Percentiles rank a stretch among this genome's conserved stretches.
phyloP scores from a whole-genome alignment of 805 yeast genomes.

The Saccharomycopsis sp. region DNA sequence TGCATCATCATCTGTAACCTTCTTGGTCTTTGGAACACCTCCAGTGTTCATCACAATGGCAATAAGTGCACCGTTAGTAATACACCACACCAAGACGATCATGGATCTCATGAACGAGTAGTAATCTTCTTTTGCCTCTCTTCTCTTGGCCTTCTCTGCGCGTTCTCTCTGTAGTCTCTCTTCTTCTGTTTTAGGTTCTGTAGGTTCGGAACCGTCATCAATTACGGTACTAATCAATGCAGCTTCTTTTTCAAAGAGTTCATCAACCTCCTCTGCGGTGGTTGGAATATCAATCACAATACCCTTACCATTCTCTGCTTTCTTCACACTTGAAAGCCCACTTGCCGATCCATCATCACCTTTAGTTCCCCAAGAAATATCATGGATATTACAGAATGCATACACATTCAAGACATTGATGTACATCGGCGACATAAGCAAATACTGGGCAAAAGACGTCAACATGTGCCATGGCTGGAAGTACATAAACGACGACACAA shows the following conservation, averaged over 20 bases:
- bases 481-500: conserved; percentile 50
- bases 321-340: conserved; percentile 49
- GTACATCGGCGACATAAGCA: conserved; percentile 46
- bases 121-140: conserved; percentile 37
- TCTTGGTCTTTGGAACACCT: conserved; percentile 39
- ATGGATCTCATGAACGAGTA: conserved; percentile 86
- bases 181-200: conserved; percentile 33
- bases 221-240: conserved; percentile 24
- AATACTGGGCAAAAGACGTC: conserved; percentile 46
- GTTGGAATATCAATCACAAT: conserved; percentile 49
- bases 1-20: conserved; percentile 23
- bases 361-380: conserved; percentile 72
- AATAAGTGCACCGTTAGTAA: conserved; percentile 74
- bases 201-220: conserved; percentile 47
- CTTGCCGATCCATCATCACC: conserved; percentile 46
- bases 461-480: conserved; percentile 64
- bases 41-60: conserved; percentile 83
- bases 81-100: conserved; percentile 85
- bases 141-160: conserved; percentile 27
- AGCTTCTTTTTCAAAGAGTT: conserved; percentile 37
- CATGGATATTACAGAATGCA: conserved; percentile 67
- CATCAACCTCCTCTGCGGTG: conserved; percentile 46
- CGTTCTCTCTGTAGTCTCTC: conserved; percentile 16
- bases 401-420: conserved; percentile 54
- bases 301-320: conserved; percentile 44